A percentile compares a stretch with the other conserved stretches of the same genome.
These are phyloP conservation scores for Boletus sensibilis DNA, from an alignment of 768 basidiomycete genomes.

Conservation along the genomic window DNA sequence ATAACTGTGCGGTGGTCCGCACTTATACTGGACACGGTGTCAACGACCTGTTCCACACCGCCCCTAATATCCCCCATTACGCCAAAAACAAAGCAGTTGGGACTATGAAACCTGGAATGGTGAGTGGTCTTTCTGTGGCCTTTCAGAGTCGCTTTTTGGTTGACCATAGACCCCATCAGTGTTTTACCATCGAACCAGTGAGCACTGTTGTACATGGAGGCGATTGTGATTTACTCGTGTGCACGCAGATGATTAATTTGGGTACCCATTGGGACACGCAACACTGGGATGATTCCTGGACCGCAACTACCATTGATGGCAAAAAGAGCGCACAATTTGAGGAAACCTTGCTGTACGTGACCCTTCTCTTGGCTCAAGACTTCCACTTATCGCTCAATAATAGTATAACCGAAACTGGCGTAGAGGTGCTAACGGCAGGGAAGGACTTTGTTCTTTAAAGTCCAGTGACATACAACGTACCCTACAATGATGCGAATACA, in stretches of 20 bases:
- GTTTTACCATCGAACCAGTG: conserved; percentile 81
- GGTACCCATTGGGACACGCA: conserved; percentile 73
- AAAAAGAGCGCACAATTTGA: conserved; percentile 95
- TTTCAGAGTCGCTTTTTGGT: background rate
- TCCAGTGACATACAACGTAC: conserved; percentile 16
- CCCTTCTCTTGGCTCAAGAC: background rate
- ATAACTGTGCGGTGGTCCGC: conserved; percentile 87
- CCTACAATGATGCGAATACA: conserved; percentile 28
- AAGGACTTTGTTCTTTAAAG: conserved; percentile 28
- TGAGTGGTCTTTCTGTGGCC: conserved; percentile 36
- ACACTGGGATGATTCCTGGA: conserved; percentile 97
- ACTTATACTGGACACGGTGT: conserved; percentile 92
- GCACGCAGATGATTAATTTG: conserved; percentile 83
- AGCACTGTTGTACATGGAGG: conserved; percentile 18
- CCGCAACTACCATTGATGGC: conserved; percentile 89
- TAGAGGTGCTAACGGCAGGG: conserved; percentile 79
- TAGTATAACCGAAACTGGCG: conserved; percentile 90
- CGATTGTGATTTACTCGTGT: conserved; percentile 1
- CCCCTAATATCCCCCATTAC: conserved; percentile 92
- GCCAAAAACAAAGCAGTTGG: conserved; percentile 93
- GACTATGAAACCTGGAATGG: conserved; percentile 92
- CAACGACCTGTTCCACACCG: conserved; percentile 78
- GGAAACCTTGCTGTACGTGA: conserved; percentile 86
- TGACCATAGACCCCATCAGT: conserved; percentile 32
- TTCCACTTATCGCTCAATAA: conserved; percentile 16